These are phyloP conservation scores for Yamagishiella unicocca DNA, from an alignment of 139 green algal genomes.

Conservation along the genomic window DNA sequence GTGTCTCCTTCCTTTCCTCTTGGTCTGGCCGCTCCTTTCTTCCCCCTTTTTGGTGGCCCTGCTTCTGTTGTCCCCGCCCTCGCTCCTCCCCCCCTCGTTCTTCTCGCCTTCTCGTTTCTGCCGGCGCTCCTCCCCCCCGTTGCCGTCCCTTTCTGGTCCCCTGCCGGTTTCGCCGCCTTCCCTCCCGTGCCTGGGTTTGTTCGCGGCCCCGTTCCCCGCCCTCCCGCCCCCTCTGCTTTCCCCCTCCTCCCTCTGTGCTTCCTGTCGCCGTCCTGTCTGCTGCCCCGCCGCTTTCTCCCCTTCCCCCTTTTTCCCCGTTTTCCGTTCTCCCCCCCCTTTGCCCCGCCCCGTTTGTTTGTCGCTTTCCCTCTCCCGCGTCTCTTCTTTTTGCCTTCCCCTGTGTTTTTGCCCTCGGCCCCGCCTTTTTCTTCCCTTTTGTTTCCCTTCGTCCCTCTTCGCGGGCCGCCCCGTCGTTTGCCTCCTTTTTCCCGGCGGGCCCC, in stretches of 20 bases:
- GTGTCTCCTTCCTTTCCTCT: background rate
- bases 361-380: too few relatives aligned
- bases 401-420: too few relatives aligned
- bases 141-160: background rate
- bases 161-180: background rate
- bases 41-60: background rate
- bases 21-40: background rate
- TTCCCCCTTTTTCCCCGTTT: background rate
- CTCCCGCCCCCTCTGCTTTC: background rate
- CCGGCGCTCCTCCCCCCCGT: background rate
- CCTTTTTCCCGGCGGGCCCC: too few relatives aligned
- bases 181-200: background rate
- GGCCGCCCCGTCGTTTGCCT: too few relatives aligned
- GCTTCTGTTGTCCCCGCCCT: background rate
- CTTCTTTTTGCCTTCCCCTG: too few relatives aligned
- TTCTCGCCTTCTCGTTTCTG: background rate
- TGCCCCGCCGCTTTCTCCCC: background rate
- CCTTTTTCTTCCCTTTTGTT: too few relatives aligned
- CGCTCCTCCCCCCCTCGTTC: background rate
- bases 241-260: background rate
- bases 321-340: background rate
- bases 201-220: background rate
- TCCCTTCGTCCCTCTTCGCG: too few relatives aligned
- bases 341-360: too few relatives aligned
- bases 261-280: background rate